Base-by-base conservation (phyloP, 1,284 basidiomycete genomes). In the Filobasidium uniguttulatum region DNA sequence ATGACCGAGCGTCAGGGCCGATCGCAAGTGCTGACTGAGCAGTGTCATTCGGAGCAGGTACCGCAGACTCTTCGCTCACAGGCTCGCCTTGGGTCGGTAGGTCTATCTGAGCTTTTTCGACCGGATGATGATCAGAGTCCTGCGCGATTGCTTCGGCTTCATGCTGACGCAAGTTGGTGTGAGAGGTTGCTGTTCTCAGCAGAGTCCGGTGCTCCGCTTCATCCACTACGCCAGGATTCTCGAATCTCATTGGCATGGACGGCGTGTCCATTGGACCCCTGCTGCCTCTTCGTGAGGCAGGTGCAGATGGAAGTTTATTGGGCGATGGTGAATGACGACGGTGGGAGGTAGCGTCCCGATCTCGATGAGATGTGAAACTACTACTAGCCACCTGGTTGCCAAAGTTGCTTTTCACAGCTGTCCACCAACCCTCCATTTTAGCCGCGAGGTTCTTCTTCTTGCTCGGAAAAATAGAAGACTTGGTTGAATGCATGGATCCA, bases 361-460 rank as follows among this genome's bases (percentile, higher is more conserved):
- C 17, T 46, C 10, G 26, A 34, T 31, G 7, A 19, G 12, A n/a
- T 3, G 14, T 15, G 44, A 46, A 33, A n/a, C n/a, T n/a, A 34
- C 19, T 22, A 7, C 26, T 25, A 19, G 17, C 23, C 6, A 25
- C 31, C 29, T 22, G 45, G 26, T 46, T 43, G 5, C 56, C 60
- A 40, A 71, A 70, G 50, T 69, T 70, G 53, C 62, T 65, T 50
- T 71, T 70, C 31, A 71, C 70, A 22, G 70, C 65, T 31, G 63
- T 68, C 70, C 70, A 72, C 70, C 70, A 72, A 2, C 70, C 70
- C 56, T 72, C 70, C 61, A 72, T 70, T 54, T 72, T 72, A 31
- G 56, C 62, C 23, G 66, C 68, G 31, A 72, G 49, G 25, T 68
- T 68, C 57, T 68, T 67, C 60, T 67, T 69, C 53, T 62, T 64